Evolutionary conservation across 208 protist genomes (phyloP).

Genomic region (Crithidia bombi): DNA sequence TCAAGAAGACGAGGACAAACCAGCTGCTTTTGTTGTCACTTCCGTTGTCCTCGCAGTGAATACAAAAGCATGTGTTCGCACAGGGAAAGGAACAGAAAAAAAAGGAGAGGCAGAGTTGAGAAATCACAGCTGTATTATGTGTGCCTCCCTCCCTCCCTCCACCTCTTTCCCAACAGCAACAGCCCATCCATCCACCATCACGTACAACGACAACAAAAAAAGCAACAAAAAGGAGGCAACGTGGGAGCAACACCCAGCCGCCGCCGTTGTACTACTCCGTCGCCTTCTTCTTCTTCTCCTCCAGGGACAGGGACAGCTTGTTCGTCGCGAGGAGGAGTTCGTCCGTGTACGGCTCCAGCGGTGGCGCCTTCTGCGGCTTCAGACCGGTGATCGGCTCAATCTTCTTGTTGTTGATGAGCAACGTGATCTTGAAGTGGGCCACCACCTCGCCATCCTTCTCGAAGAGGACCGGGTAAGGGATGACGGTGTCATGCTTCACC

Average conservation of each 20-base stretch:
- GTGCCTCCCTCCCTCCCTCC: too few relatives aligned
- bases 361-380: slow-evolving; percentile 83
- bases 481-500: slow-evolving; percentile 95
- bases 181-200: too few relatives aligned
- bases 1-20: too few relatives aligned
- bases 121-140: too few relatives aligned
- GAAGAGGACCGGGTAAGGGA: slow-evolving; percentile 97
- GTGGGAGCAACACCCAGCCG: neutral
- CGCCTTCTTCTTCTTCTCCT: slow-evolving; percentile 80
- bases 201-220: neutral
- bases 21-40: too few relatives aligned
- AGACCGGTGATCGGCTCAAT: slow-evolving; percentile 91
- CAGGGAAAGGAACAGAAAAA: slow-evolving; percentile 8
- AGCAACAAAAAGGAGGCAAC: slow-evolving; percentile 2
- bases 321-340: slow-evolving; percentile 78
- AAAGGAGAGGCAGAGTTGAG: neutral
- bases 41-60: too few relatives aligned
- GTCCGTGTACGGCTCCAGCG: slow-evolving; percentile 83
- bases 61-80: too few relatives aligned
- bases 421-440: slow-evolving; percentile 91
- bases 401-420: slow-evolving; percentile 91
- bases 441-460: slow-evolving; percentile 93
- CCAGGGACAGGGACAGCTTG: slow-evolving; percentile 87
- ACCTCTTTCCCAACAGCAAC: neutral
- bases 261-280: slow-evolving; percentile 4